phyloP scores from a whole-genome alignment of 2,329 filamentous ascomycete genomes.

The Penicillium fuscoglaucum region DNA sequence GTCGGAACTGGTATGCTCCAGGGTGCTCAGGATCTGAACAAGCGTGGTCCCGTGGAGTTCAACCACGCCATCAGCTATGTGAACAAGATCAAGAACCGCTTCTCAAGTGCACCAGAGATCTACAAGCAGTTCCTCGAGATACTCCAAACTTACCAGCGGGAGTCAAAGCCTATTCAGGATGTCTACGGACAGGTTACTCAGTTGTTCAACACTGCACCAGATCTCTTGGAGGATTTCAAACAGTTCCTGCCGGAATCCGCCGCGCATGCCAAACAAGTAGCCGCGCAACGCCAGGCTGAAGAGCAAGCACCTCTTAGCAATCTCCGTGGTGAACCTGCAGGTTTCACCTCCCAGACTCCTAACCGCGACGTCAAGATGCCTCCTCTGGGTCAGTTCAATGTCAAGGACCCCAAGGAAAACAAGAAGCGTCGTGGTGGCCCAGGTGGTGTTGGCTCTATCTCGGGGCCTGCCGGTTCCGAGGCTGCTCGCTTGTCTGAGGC shows the following conservation, averaged over 20 bases:
- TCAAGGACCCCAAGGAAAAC: conserved; percentile 80
- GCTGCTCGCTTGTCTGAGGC: conserved; percentile 35
- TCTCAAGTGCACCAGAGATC: conserved; percentile 93
- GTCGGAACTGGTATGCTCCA: conserved; percentile 59
- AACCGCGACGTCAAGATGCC: conserved; percentile 69
- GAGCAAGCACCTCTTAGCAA: conserved; percentile 68
- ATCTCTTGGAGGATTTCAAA: conserved; percentile 96
- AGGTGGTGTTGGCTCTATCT: conserved; percentile 37
- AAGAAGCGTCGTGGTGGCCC: conserved; percentile 78
- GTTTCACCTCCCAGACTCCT: conserved; percentile 53
- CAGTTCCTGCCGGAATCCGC: conserved; percentile 94
- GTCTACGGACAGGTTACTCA: conserved; percentile 96
- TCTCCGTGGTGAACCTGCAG: conserved; percentile 54
- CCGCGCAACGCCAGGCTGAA: conserved; percentile 62
- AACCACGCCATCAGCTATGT: conserved; percentile 99
- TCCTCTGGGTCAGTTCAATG: conserved; percentile 90
- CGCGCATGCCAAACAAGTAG: conserved; percentile 64
- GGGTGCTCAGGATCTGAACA: conserved; percentile 65
- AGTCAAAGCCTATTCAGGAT: conserved; percentile 97
- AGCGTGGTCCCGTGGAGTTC: conserved; percentile 93
- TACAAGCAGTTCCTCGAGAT: conserved; percentile 99
- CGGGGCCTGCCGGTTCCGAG: conserved; percentile 35
- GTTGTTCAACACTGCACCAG: conserved; percentile 87
- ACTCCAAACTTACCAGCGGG: conserved; percentile 93
- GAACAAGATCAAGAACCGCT: conserved; percentile 99